Conservation (phyloP, 805 yeast species). For the Lachancea cidri region DNA sequence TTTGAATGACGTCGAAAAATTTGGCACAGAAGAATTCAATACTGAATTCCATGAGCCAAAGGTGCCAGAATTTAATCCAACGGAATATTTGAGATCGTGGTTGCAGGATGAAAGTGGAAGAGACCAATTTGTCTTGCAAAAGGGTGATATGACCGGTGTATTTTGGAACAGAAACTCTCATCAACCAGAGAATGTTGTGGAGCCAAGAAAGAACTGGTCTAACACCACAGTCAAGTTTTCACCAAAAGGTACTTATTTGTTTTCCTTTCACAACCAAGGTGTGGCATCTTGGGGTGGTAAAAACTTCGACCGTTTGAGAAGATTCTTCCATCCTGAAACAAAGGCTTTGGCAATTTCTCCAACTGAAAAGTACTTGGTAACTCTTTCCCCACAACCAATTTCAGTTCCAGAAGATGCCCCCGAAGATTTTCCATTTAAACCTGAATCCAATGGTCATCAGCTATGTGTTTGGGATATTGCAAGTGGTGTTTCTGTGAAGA, state of each 20-base stretch:
- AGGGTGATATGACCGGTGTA: conserved; percentile 73
- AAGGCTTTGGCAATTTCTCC: conserved; percentile 90
- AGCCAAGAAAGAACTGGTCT: conserved; percentile 82
- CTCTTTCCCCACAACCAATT: conserved; percentile 85
- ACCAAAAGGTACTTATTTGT: conserved; percentile 84
- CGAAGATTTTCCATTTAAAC: conserved; percentile 73
- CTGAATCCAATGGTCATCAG: conserved; percentile 87
- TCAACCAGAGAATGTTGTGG: conserved; percentile 70
- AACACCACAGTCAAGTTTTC: conserved; percentile 85
- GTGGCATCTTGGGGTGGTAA: conserved; percentile 95
- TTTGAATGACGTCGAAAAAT: conserved; percentile 76
- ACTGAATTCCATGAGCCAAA: conserved; percentile 67
- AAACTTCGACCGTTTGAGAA: conserved; percentile 62
- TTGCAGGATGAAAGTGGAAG: conserved; percentile 81
- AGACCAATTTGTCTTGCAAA: conserved; percentile 83
- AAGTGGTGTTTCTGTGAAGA: conserved; percentile 77
- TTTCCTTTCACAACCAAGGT: conserved; percentile 91
- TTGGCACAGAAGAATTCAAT: conserved; percentile 57
- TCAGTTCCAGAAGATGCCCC: conserved; percentile 55
- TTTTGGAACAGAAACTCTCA: conserved; percentile 77
- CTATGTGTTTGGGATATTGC: conserved; percentile 88
- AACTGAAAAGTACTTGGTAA: conserved; percentile 81
- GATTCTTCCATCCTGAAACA: conserved; percentile 85
- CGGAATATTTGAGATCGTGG: conserved; percentile 87
- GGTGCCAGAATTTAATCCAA: conserved; percentile 63